phyloP scores from a whole-genome alignment of 495 filamentous ascomycete species.

The Aspergillus coremiiformis region DNA sequence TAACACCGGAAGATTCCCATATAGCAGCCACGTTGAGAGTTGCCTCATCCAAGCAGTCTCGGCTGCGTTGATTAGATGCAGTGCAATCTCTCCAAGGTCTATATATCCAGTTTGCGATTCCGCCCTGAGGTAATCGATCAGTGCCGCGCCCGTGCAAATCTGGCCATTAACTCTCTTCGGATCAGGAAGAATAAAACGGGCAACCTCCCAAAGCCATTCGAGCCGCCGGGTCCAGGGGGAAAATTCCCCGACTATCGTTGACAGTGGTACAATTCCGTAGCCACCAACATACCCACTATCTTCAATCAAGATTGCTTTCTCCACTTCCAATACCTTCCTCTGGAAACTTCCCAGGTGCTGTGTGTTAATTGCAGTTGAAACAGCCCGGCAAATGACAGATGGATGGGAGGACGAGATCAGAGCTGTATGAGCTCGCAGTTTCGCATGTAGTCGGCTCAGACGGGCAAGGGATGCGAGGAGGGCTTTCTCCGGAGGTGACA shows the following conservation, averaged over 20 bases:
- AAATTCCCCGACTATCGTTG: constrained; percentile 75
- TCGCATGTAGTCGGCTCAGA: constrained; percentile 67
- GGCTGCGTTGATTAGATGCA: constrained; percentile 63
- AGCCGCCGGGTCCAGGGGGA: constrained; percentile 73
- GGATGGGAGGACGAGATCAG: constrained; percentile 60
- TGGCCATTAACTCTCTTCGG: constrained; percentile 16
- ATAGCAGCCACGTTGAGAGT: constrained; percentile 79
- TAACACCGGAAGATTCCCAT: constrained; percentile 70
- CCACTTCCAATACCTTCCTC: constrained; percentile 73
- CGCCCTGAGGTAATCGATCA: constrained; percentile 68
- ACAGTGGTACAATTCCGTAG: constrained; percentile 86
- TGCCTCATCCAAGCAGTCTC: constrained; percentile 90
- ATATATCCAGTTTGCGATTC: constrained; percentile 82
- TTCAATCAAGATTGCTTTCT: constrained; percentile 62
- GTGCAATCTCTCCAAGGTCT: constrained; percentile 69
- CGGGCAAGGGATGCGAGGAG: constrained; percentile 69
- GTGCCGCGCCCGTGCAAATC: constrained; percentile 51
- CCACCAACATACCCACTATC: constrained; percentile 73
- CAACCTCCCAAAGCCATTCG: constrained; percentile 77
- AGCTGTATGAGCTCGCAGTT: constrained; percentile 54
- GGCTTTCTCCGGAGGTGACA: constrained; percentile 73
- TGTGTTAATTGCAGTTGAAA: constrained; percentile 70
- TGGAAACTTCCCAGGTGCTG: constrained; percentile 73
- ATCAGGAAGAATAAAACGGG: constrained; percentile 52
- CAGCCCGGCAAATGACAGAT: constrained; percentile 77